These are phyloP conservation scores for Kuraishia piskuri DNA, from an alignment of 805 yeast genomes.

Conservation along the genomic window DNA sequence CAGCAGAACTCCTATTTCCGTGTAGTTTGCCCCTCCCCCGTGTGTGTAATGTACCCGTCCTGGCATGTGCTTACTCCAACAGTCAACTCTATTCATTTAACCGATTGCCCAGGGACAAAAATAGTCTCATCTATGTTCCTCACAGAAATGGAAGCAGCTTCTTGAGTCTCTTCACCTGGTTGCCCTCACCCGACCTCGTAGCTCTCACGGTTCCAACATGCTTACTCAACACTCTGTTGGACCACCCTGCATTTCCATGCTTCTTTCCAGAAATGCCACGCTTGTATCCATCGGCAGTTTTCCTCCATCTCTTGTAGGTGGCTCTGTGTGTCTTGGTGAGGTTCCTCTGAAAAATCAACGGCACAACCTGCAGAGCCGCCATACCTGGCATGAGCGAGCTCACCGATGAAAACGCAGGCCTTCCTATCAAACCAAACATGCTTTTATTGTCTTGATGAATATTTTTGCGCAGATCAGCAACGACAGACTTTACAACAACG, in stretches of 20 bases:
- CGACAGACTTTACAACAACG: no score
- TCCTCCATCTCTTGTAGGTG: slow-evolving; percentile 80
- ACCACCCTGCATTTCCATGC: slow-evolving; percentile 91
- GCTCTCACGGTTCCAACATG: slow-evolving; percentile 54
- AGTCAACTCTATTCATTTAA: no score
- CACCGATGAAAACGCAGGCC: neutral
- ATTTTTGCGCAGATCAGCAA: neutral
- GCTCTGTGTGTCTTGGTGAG: slow-evolving; percentile 77
- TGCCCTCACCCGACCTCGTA: slow-evolving; percentile 34
- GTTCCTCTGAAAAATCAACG: slow-evolving; percentile 8
- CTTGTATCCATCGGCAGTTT: slow-evolving; percentile 59
- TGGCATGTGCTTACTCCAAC: no score
- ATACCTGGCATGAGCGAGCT: neutral
- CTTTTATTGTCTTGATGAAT: neutral
- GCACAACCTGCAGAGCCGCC: neutral
- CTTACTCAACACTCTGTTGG: slow-evolving; percentile 47
- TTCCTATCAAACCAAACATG: neutral
- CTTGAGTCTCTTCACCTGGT: slow-evolving; percentile 51
- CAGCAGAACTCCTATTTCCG: neutral
- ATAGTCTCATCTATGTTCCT: neutral
- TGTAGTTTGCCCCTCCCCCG: neutral
- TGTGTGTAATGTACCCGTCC: no score
- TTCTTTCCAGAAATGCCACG: slow-evolving; percentile 79
- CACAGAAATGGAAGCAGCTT: slow-evolving; percentile 41
- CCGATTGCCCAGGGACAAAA: no score